These are phyloP conservation scores for Quercus variabilis DNA, from an alignment of 306 rosid genomes.

Conservation along the genomic window DNA sequence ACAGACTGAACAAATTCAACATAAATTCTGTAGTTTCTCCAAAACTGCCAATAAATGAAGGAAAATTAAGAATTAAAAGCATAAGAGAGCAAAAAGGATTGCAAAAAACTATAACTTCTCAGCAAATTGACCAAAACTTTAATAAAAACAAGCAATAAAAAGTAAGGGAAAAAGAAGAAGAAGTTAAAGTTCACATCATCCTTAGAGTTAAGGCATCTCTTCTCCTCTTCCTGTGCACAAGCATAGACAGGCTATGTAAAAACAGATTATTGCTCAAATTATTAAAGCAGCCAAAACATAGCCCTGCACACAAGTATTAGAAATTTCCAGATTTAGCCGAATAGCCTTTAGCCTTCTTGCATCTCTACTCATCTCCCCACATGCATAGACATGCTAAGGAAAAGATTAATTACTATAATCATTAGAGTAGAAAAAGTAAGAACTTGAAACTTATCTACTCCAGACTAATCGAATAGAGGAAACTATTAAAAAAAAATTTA, in stretches of 20 bases:
- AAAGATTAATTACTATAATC: too few species aligned
- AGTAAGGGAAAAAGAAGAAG: neutral
- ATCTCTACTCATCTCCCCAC: too few species aligned
- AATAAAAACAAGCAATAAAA: neutral
- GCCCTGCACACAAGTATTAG: neutral
- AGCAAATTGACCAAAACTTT: neutral
- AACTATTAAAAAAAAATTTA: too few species aligned
- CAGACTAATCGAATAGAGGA: too few species aligned
- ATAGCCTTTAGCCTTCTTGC: too few species aligned
- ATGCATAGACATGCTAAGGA: too few species aligned
- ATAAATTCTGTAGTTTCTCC: too few species aligned
- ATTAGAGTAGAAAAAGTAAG: too few species aligned
- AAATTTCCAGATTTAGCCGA: too few species aligned
- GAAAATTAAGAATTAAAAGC: neutral
- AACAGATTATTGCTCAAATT: neutral
- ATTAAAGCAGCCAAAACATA: neutral
- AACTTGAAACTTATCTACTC: too few species aligned
- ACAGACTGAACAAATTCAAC: too few species aligned
- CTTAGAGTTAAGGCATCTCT: constrained; percentile 24
- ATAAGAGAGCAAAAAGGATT: neutral
- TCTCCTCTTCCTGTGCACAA: constrained; percentile 33
- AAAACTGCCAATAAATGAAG: neutral
- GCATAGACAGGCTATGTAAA: neutral
- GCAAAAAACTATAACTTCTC: neutral
- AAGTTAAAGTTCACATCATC: neutral